Evolutionary conservation across 768 basidiomycete species (phyloP).

Genomic region (Boletus speciosus): DNA sequence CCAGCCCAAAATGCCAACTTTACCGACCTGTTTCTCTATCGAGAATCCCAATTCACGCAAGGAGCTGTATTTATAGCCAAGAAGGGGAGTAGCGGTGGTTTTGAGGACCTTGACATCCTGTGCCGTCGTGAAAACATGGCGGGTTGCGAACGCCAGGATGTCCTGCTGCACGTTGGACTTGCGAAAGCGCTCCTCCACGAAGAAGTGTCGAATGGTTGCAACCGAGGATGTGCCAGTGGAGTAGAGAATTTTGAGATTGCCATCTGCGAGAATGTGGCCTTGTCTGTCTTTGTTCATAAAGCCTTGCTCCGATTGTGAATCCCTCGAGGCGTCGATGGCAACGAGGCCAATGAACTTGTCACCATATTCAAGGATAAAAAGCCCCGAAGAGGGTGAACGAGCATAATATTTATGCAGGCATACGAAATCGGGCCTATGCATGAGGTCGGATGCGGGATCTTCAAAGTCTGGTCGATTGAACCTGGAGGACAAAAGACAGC

Average conservation of each 20-base stretch:
- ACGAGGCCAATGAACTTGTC: slow-evolving; percentile 62
- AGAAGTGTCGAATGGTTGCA: slow-evolving; percentile 74
- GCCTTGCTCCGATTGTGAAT: slow-evolving; percentile 33
- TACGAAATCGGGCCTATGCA: slow-evolving; percentile 54
- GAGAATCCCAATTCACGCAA: slow-evolving; percentile 49
- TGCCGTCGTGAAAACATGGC: slow-evolving; percentile 51
- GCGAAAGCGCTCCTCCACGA: slow-evolving; percentile 64
- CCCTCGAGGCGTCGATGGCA: slow-evolving; percentile 60
- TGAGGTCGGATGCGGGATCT: slow-evolving; percentile 43
- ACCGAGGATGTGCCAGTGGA: slow-evolving; percentile 40
- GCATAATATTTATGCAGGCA: slow-evolving; percentile 55
- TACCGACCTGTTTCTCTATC: slow-evolving; percentile 40
- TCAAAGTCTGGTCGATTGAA: slow-evolving; percentile 69
- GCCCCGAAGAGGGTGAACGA: slow-evolving; percentile 57
- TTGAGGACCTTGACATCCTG: slow-evolving; percentile 43
- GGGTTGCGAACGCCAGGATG: slow-evolving; percentile 55
- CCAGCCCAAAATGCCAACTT: slow-evolving; percentile 59
- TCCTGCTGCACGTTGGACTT: slow-evolving; percentile 57
- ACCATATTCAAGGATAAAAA: slow-evolving; percentile 66
- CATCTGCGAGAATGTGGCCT: slow-evolving; percentile 9
- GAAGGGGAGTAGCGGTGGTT: slow-evolving; percentile 47
- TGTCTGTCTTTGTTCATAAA: slow-evolving; percentile 21
- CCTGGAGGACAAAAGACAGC: slow-evolving; percentile 39
- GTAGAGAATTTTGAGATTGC: slow-evolving; percentile 13
- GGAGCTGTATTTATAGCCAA: slow-evolving; percentile 45